Evolutionary conservation across 345 rosid species (phyloP).

Genomic region (Populus ilicifolia): DNA sequence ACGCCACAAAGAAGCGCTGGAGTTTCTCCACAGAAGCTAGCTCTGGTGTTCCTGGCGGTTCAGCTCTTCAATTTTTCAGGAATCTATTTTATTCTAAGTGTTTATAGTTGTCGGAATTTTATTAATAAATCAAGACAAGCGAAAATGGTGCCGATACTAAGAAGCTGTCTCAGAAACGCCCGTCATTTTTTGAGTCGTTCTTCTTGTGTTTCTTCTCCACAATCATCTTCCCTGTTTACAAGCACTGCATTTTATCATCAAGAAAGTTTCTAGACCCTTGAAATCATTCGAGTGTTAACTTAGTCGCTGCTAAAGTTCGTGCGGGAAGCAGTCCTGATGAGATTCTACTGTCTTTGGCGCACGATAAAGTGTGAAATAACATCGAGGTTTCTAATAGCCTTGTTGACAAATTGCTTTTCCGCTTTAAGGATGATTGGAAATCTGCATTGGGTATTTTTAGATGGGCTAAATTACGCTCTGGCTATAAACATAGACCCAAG

Average conservation of each 20-base stretch:
- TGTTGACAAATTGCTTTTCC: conserved; percentile 46
- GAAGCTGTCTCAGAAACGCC: conserved; percentile 22
- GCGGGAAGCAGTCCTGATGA: conserved; percentile 47
- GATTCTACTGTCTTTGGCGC: conserved; percentile 35
- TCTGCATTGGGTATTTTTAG: conserved; percentile 64
- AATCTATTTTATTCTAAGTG: neutral
- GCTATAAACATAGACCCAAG: conserved; percentile 40
- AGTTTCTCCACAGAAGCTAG: neutral
- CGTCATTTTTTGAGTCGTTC: conserved; percentile 17
- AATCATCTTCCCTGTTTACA: conserved; percentile 5
- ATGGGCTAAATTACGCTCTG: conserved; percentile 58
- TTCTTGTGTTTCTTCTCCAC: neutral
- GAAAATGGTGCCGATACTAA: conserved; percentile 31
- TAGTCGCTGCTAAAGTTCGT: conserved; percentile 30
- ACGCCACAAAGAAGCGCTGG: neutral
- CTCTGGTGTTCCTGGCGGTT: neutral
- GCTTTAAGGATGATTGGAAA: conserved; percentile 83
- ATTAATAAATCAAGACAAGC: neutral
- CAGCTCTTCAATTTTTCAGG: neutral
- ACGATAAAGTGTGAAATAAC: conserved; percentile 34
- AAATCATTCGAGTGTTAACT: conserved; percentile 23
- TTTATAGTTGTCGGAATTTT: too few relatives aligned
- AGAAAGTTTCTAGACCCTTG: conserved; percentile 10
- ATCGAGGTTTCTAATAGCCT: conserved; percentile 41
- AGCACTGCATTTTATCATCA: conserved; percentile 9